Evolutionary conservation across 345 rosid genomes (phyloP).

Genomic region (Hibiscus tridactylites): DNA sequence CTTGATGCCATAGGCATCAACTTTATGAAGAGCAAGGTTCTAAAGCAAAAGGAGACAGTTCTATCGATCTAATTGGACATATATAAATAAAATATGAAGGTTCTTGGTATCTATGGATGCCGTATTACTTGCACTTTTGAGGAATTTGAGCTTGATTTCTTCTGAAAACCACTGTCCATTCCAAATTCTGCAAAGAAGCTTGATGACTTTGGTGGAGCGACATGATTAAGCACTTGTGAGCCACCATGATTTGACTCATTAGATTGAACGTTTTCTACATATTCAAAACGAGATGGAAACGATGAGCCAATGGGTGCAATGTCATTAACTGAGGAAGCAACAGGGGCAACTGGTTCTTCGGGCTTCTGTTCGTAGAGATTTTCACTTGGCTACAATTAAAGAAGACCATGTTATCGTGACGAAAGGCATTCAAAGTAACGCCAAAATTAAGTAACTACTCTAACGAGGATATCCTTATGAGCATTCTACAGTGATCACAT

Average conservation of each 20-base stretch:
- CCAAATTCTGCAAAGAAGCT: slow-evolving; percentile 90
- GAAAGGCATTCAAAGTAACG: neutral
- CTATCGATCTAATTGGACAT: neutral
- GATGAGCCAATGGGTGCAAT: slow-evolving; percentile 45
- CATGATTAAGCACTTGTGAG: slow-evolving; percentile 72
- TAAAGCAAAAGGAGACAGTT: neutral
- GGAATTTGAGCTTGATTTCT: slow-evolving; percentile 52
- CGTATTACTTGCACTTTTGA: slow-evolving; percentile 64
- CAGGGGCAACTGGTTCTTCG: slow-evolving; percentile 60
- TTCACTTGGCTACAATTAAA: slow-evolving; percentile 52
- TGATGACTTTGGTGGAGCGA: slow-evolving; percentile 89
- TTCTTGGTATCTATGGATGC: neutral
- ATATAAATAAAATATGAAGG: neutral
- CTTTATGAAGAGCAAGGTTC: slow-evolving; percentile 1
- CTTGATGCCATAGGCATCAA: neutral
- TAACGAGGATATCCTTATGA: neutral
- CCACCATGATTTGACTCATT: slow-evolving; percentile 46
- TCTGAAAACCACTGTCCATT: slow-evolving; percentile 66
- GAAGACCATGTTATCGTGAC: neutral
- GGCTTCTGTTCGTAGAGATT: slow-evolving; percentile 95
- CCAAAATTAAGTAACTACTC: neutral
- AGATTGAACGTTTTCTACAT: slow-evolving; percentile 57
- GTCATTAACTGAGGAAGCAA: slow-evolving; percentile 44
- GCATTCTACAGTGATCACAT: neutral
- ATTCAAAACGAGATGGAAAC: slow-evolving; percentile 86